Percentiles rank a stretch among this genome's conserved stretches.
phyloP scores from a whole-genome alignment of 768 basidiomycete genomes.

The Tylopilus cervinicoccineus region DNA sequence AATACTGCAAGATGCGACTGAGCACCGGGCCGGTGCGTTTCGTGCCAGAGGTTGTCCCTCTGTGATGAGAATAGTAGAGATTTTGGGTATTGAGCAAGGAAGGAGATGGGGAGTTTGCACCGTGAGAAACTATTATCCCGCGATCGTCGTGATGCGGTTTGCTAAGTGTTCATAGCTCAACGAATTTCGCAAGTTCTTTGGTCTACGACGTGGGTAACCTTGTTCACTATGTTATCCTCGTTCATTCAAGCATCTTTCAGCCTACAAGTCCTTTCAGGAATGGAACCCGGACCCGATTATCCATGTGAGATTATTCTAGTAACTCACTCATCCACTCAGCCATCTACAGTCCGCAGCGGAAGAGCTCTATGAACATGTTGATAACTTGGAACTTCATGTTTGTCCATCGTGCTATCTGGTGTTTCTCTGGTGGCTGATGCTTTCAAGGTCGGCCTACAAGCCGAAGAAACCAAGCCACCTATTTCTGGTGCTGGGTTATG shows the following conservation, averaged over 20 bases:
- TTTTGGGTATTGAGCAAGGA: constrained; percentile 64
- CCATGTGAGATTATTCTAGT: constrained; percentile 35
- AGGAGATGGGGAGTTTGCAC: constrained; percentile 72
- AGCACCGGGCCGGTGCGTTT: constrained; percentile 56
- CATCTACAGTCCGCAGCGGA: constrained; percentile 52
- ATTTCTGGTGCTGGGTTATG: constrained; percentile 72
- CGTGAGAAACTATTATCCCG: constrained; percentile 34
- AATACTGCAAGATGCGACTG: constrained; percentile 60
- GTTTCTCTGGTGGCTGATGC: not conserved
- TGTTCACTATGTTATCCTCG: not conserved
- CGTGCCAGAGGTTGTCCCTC: constrained; percentile 67
- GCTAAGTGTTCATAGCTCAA: constrained; percentile 42
- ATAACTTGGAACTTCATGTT: constrained; percentile 78
- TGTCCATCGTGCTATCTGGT: constrained; percentile 16
- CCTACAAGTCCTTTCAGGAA: constrained; percentile 59
- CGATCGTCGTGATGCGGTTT: not conserved
- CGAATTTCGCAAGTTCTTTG: constrained; percentile 70
- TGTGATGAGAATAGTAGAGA: constrained; percentile 61
- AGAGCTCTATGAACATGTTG: constrained; percentile 64
- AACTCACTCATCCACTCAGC: not conserved
- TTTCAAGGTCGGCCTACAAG: constrained; percentile 57
- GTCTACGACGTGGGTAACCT: constrained; percentile 53
- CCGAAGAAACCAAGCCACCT: constrained; percentile 65
- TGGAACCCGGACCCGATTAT: constrained; percentile 67
- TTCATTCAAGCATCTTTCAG: constrained; percentile 32